Base-by-base conservation (phyloP, 2,329 filamentous ascomycete species). In the Colletotrichum musae region DNA sequence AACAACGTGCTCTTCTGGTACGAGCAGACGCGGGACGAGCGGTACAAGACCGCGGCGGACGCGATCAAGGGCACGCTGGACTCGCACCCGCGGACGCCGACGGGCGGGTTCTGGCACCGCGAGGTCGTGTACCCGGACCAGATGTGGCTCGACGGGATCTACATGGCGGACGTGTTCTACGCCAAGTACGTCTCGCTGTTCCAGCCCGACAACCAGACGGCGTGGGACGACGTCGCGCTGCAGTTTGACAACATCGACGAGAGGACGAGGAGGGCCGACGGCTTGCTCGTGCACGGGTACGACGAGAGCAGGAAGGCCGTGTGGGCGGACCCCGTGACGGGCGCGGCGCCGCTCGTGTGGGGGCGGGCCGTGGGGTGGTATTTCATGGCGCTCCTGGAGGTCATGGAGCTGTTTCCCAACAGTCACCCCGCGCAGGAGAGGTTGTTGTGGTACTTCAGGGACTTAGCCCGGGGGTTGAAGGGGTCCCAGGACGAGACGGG, bases 121-220 rank as follows among this genome's bases (percentile, higher is more conserved):
- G 74, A 78, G 18, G 77, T 83, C 26, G 77, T 79, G 2, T 87
- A 87, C 69, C 80, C 79, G 6, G 81, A 87, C 71, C 85, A 89
- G 73, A 88, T 88, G 86, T 88, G 87, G 87, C 81, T 89, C 0
- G 86, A 88, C 71, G 87, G 87, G 1, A 84, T 86, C 24, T 87
- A 80, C 76, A 86, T 86, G 84, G 81, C 82, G 1, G 80, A 82
- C 43, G 77, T 76, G 1, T 84, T 84, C 74, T 84, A 83, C 63
- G 80, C 82, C 2, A 74, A 75, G 51, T 85, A 80, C 74, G 82
- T 81, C 2, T 71, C 73, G 6, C 68, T 77, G 21, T 83, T 82
- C 69, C 77, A 83, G 13, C 69, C 72, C 1, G 72, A 74, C 47
- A 83, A 82, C 69, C 72, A 73, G 24, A 79, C 81, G 0, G 84